These are phyloP conservation scores for Calonectria pteridis DNA, from an alignment of 2,329 filamentous ascomycete genomes.

Conservation along the genomic window DNA sequence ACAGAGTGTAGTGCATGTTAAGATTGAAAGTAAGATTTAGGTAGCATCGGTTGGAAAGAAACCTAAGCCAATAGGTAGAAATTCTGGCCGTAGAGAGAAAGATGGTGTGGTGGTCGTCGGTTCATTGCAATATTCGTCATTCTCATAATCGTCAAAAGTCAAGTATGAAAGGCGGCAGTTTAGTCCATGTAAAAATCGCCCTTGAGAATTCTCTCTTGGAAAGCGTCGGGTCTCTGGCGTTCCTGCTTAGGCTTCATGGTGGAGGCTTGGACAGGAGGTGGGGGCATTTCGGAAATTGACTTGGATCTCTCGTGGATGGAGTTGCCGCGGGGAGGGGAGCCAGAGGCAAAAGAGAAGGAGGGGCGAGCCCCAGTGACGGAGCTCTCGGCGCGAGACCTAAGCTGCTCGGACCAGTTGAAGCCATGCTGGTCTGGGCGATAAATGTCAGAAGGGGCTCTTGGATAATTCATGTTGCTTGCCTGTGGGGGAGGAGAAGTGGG, in stretches of 20 bases:
- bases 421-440: constrained; percentile 81
- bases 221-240: constrained; percentile 85
- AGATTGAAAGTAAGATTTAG: constrained; percentile 27
- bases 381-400: constrained; percentile 91
- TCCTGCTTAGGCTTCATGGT: constrained; percentile 54
- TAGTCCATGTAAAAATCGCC: constrained; percentile 99
- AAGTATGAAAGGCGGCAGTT: constrained; percentile 38
- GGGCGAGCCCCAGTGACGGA: constrained; percentile 70
- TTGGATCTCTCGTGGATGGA: constrained; percentile 74
- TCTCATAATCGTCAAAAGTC: constrained; percentile 33
- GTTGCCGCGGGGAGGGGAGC: constrained; percentile 51
- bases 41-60: constrained; percentile 25
- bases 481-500: constrained; percentile 55
- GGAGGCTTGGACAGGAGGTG: constrained; percentile 65
- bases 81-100: constrained; percentile 32
- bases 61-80: constrained; percentile 14
- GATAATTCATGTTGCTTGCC: constrained; percentile 70
- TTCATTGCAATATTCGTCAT: constrained; percentile 35
- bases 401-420: constrained; percentile 97
- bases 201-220: constrained; percentile 97
- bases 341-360: constrained; percentile 69
- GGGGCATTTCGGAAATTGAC: constrained; percentile 75
- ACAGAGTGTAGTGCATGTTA: constrained; percentile 18
- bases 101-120: constrained; percentile 26
- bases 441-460: constrained; percentile 75